Evolutionary conservation across 192 early-diverging fungal species (phyloP).

Genomic region (Linnemannia elongata): DNA sequence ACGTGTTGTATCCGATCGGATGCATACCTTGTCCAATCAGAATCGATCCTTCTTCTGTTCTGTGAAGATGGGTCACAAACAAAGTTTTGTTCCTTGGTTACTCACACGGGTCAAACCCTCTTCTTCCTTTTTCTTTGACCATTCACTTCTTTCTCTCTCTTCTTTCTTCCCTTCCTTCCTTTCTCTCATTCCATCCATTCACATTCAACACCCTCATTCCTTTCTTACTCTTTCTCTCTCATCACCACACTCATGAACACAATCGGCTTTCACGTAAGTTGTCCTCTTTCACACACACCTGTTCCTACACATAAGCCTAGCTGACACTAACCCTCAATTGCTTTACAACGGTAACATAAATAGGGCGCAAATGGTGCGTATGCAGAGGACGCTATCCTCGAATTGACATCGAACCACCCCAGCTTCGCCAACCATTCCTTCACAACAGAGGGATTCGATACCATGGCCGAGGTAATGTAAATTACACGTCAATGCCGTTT

Average conservation of each 20-base stretch:
- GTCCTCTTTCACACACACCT: neutral
- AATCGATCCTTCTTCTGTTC: no score
- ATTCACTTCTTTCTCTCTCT: neutral
- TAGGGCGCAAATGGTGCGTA: conserved; percentile 53
- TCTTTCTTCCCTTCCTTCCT: neutral
- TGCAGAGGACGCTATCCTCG: conserved; percentile 56
- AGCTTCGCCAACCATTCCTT: conserved; percentile 45
- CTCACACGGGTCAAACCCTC: neutral
- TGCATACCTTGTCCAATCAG: no score
- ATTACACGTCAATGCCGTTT: neutral
- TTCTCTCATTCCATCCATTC: neutral
- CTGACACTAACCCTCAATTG: neutral
- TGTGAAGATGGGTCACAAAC: conserved; percentile 1
- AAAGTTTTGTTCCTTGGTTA: neutral
- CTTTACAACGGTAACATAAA: neutral
- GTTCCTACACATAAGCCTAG: neutral
- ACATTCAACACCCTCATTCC: neutral
- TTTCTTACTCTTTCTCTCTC: neutral
- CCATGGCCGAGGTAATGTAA: conserved; percentile 42
- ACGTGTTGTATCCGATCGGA: neutral
- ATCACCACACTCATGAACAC: conserved; percentile 30
- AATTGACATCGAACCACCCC: conserved; percentile 46
- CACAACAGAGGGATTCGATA: conserved; percentile 45
- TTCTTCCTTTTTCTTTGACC: neutral
- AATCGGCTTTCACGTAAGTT: conserved; percentile 51